Evolutionary conservation across 2,329 filamentous ascomycete species (phyloP), one percentile per base, ranked within the genome.

Genomic region (Penicillium sp.): DNA sequence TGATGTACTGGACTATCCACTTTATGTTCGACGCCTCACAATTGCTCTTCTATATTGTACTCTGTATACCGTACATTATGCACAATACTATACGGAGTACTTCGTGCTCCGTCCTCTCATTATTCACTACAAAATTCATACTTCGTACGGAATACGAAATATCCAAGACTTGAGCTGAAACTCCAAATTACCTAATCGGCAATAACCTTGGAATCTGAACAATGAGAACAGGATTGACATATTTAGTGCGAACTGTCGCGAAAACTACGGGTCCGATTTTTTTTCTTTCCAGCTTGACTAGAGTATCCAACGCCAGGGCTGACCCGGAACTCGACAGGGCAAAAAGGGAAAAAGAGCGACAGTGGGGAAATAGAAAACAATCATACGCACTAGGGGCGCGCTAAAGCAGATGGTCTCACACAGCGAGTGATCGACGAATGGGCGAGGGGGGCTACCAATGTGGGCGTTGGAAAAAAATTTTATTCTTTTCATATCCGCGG

Each of bases 321-420:
- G 41, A 58, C 48, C 41, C 52, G 43, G 48, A 38, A 22, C 18
- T 40, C n/a, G 38, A 40, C n/a, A 18, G 38, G 38, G 38, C 16
- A 40, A 40, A 47, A 50, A 39, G 29, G 14, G 16, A 45, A 50
- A 52, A 45, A 38, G 48, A 50, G 42, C 51, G 46, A 38, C 18
- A 58, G 61, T 58, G 59, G 57, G 36, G 60, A 54, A 43, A 47
- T 54, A 45, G 50, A 52, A 57, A 58, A 61, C 56, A 53, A 59
- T 58, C 57, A 59, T 49, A 55, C 54, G 56, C 52, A 59, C 57
- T 62, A 63, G 60, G 61, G 62, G 56, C 55, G 48, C 63, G 57
- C 63, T 60, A 64, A 63, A 40, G 56, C 36, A 36, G 57, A 59
- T 53, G 60, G 61, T 64, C 60, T 65, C 61, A 60, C 55, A 58